These are phyloP conservation scores for Aethionema arabicum DNA, from an alignment of 345 rosid species.

Conservation along the genomic window DNA sequence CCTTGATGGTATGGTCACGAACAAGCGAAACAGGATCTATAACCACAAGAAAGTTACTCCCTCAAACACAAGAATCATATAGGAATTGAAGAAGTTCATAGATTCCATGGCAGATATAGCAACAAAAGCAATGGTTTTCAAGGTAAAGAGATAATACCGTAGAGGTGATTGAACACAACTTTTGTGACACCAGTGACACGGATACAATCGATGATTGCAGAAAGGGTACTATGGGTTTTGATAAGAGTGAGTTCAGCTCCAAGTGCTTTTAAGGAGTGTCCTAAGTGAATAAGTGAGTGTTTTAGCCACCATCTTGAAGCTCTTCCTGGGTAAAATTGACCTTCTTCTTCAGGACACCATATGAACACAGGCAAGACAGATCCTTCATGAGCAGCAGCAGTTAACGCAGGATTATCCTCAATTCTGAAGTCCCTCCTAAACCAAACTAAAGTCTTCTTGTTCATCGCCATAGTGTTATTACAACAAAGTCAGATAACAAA, in stretches of 20 bases:
- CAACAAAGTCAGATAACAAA: no score
- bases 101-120: no score
- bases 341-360: slow-evolving; percentile 96
- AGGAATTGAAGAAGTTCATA: neutral
- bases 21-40: slow-evolving; percentile 83
- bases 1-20: slow-evolving; percentile 78
- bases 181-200: slow-evolving; percentile 59
- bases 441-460: slow-evolving; percentile 80
- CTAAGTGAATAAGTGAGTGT: slow-evolving; percentile 69
- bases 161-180: slow-evolving; percentile 84
- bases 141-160: slow-evolving; percentile 54
- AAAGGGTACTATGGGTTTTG: slow-evolving; percentile 61
- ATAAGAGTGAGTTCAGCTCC: slow-evolving; percentile 73
- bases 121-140: no score
- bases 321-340: slow-evolving; percentile 85
- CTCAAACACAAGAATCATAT: neutral
- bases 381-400: slow-evolving; percentile 83
- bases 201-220: slow-evolving; percentile 71
- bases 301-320: slow-evolving; percentile 99
- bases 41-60: slow-evolving; percentile 3
- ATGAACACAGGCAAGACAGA: slow-evolving; percentile 70
- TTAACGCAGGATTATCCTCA: slow-evolving; percentile 97
- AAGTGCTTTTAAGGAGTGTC: slow-evolving; percentile 66
- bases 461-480: slow-evolving; percentile 9
- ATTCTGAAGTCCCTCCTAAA: slow-evolving; percentile 93